Percentiles rank a stretch among this genome's conserved stretches.
These are phyloP conservation scores for Leptodermis oblonga DNA, from an alignment of 257 asterid species.

Conservation along the genomic window DNA sequence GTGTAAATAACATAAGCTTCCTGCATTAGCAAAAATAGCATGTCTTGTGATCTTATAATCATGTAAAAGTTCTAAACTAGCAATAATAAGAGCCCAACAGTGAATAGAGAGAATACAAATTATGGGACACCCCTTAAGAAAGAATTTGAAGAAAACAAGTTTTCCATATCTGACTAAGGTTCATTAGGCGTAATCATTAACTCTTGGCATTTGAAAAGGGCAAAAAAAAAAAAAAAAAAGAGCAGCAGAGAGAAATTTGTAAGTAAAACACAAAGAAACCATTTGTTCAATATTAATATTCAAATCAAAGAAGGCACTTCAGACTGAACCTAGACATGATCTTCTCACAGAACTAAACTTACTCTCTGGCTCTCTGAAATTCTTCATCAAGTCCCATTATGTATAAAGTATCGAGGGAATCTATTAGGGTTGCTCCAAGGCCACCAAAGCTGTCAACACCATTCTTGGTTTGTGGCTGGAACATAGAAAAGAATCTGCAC, in stretches of 20 bases:
- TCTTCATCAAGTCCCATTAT: slow-evolving; percentile 97
- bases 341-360: slow-evolving; percentile 31
- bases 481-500: slow-evolving; percentile 23
- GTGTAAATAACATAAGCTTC: background rate
- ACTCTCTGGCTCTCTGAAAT: slow-evolving; percentile 94
- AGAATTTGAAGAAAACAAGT: background rate
- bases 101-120: background rate
- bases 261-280: background rate
- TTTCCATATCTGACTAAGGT: background rate
- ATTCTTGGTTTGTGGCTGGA: slow-evolving; percentile 82
- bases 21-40: background rate
- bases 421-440: slow-evolving; percentile 96
- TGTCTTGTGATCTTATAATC: background rate
- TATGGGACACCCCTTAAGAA: background rate
- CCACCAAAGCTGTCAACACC: slow-evolving; percentile 99
- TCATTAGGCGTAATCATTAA: background rate
- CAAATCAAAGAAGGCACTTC: background rate
- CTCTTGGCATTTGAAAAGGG: background rate
- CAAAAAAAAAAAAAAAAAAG: background rate
- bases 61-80: background rate
- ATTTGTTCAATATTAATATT: background rate
- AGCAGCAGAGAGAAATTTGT: background rate
- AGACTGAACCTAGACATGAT: background rate
- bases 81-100: slow-evolving; percentile 1
- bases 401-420: slow-evolving; percentile 91